Percentiles rank a stretch among this genome's conserved stretches.
These are phyloP conservation scores for Trichophyton verrucosum DNA, from an alignment of 2,329 filamentous ascomycete species.

Conservation along the genomic window DNA sequence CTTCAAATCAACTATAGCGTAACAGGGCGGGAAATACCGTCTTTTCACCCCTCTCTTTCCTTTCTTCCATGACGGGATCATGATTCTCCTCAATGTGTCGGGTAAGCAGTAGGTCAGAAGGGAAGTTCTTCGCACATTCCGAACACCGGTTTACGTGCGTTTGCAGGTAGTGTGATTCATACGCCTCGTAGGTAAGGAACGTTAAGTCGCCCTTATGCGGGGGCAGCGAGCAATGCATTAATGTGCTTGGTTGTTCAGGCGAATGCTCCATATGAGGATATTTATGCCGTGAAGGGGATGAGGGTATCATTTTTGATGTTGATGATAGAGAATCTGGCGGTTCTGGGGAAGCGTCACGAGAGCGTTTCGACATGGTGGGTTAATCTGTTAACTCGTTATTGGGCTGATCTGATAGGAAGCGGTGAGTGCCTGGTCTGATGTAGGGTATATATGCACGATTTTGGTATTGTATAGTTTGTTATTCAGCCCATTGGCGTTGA, in stretches of 20 bases:
- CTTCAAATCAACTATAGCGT: neutral
- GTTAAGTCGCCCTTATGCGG: slow-evolving; percentile 59
- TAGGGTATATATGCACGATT: neutral
- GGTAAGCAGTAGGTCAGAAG: slow-evolving; percentile 64
- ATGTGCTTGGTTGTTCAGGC: slow-evolving; percentile 19
- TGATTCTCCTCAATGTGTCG: slow-evolving; percentile 88
- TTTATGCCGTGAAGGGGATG: slow-evolving; percentile 34
- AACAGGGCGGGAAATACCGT: slow-evolving; percentile 46
- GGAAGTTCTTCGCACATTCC: slow-evolving; percentile 78
- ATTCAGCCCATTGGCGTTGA: neutral
- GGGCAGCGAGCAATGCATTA: slow-evolving; percentile 71
- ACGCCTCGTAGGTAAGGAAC: slow-evolving; percentile 66
- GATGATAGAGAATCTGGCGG: slow-evolving; percentile 26
- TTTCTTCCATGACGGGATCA: slow-evolving; percentile 62
- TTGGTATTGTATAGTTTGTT: neutral
- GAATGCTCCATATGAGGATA: slow-evolving; percentile 41
- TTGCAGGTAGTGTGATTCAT: slow-evolving; percentile 75
- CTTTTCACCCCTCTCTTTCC: slow-evolving; percentile 68
- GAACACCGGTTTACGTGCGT: slow-evolving; percentile 72
- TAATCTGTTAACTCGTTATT: neutral
- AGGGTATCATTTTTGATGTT: slow-evolving; percentile 5
- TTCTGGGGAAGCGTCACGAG: slow-evolving; percentile 28
- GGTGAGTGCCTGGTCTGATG: neutral
- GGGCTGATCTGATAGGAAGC: neutral
- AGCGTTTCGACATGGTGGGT: slow-evolving; percentile 49